Evolutionary conservation across 768 basidiomycete species (phyloP), one percentile per base, ranked within the genome.

Genomic region (Thelephora ganbajun): DNA sequence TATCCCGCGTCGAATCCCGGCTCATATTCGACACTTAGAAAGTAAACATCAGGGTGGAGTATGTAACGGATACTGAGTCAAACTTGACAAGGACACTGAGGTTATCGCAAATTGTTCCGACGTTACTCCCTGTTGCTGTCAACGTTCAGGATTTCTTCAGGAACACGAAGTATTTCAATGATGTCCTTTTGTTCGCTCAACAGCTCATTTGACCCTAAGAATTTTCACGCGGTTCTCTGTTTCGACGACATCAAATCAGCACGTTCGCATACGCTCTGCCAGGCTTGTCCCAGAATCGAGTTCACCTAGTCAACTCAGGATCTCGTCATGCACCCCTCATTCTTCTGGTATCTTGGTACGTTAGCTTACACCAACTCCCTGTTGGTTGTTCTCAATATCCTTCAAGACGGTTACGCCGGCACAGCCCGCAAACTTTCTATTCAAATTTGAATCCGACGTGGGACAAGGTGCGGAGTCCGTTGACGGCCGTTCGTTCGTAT

Each of bases 61-160:
- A 96, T 61, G 66, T 62, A 5, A 85, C 86, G 0, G 57, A 56
- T 5, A 53, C 65, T 1, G 74, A 83, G 50, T 72, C 79, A 1
- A 63, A 63, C 2, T 53, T 81, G 4, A 61, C 62, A 13, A 73
- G 90, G 34, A 72, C 62, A 5, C 61, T 88, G 22, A 68, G 66
- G 35, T 67, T 76, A 26, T 70, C 74, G 11, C 72, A 75, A 49
- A 62, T 70, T 2, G 68, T 93, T 3, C 69, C 73, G 12, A 79
- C 83, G 6, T 72, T 83, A 0, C 69, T 97, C 3, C 93, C 94
- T 0, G 69, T 99, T 39, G 77, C 84, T 2, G 86, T 97, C 49
- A 96, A 93, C 49, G 94, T 98, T 0, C 87, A 97, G 63, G 96
- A 99, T 60, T 93, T 90, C 63, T 97, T 98, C 69, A 79, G 94